Evolutionary conservation across 257 asterid species (phyloP).

Genomic region (Solanum pinnatisectum): DNA sequence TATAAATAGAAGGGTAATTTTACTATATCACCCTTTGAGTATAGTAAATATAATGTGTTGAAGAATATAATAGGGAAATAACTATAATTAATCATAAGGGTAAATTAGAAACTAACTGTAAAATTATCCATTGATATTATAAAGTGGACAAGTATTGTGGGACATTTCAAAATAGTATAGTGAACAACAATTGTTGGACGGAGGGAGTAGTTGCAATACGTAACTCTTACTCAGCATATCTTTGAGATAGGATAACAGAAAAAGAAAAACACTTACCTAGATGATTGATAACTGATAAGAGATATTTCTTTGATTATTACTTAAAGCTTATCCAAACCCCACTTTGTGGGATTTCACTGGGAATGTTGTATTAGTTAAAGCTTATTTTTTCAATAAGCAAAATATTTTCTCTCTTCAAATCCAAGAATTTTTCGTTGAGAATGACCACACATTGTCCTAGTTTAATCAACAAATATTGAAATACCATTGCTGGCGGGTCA

Average conservation of each 20-base stretch:
- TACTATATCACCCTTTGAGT: not conserved
- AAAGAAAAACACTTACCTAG: not conserved
- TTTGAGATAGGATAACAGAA: not conserved
- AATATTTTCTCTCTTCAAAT: not conserved
- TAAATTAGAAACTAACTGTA: not conserved
- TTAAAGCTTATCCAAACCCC: not conserved
- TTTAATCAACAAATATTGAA: not conserved
- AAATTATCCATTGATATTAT: not conserved
- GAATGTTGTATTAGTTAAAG: not conserved
- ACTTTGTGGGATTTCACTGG: not conserved
- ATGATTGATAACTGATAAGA: not conserved
- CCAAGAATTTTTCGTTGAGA: not conserved
- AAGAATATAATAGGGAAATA: not conserved
- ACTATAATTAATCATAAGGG: not conserved
- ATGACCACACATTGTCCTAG: not conserved
- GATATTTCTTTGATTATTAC: not conserved
- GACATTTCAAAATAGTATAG: not conserved
- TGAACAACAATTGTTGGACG: not conserved
- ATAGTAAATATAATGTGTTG: not conserved
- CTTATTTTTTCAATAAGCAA: not conserved
- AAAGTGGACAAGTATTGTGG: not conserved
- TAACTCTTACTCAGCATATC: not conserved
- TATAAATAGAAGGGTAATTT: not conserved
- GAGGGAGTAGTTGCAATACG: not conserved
- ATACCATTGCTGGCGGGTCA: not conserved